Evolutionary conservation across 176 grass and related monocot genomes (phyloP).

Genomic region (Aegilops bicornis): DNA sequence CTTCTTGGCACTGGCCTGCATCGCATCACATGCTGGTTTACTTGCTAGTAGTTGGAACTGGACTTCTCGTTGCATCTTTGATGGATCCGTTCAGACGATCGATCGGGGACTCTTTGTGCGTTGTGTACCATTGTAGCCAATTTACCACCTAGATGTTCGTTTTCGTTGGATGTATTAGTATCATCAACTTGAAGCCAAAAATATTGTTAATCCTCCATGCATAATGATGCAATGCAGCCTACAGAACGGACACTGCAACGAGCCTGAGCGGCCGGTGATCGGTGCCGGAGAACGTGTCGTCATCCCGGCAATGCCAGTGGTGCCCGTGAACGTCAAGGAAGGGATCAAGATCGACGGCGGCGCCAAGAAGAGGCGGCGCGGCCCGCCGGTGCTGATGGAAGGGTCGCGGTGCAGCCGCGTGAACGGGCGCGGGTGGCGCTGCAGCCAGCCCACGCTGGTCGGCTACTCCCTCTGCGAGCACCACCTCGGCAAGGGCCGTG

Average conservation of each 20-base stretch:
- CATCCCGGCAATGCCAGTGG: not conserved
- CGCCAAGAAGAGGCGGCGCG: constrained; percentile 42
- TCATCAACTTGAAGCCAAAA: too few relatives aligned
- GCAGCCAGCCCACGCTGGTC: constrained; percentile 78
- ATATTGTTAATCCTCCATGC: not conserved
- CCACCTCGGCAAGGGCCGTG: constrained; percentile 90
- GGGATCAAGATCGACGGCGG: constrained; percentile 4
- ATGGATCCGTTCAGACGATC: not conserved
- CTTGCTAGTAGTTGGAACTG: not conserved
- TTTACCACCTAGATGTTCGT: not conserved
- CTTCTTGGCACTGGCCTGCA: not conserved
- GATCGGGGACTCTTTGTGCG: not conserved
- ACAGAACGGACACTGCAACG: constrained; percentile 22
- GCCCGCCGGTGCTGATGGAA: constrained; percentile 50
- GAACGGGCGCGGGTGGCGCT: constrained; percentile 94
- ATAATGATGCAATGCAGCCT: constrained; percentile 38
- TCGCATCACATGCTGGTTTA: not conserved
- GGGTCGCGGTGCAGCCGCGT: constrained; percentile 95
- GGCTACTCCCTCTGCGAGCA: constrained; percentile 95
- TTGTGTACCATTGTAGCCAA: not conserved
- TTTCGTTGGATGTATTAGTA: too few relatives aligned
- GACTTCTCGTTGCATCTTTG: not conserved
- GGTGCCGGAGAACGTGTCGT: not conserved
- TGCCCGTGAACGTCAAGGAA: not conserved
- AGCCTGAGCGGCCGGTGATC: not conserved